Conservation (phyloP, 2,329 filamentous ascomycete genomes). For the Talaromyces sp. region DNA sequence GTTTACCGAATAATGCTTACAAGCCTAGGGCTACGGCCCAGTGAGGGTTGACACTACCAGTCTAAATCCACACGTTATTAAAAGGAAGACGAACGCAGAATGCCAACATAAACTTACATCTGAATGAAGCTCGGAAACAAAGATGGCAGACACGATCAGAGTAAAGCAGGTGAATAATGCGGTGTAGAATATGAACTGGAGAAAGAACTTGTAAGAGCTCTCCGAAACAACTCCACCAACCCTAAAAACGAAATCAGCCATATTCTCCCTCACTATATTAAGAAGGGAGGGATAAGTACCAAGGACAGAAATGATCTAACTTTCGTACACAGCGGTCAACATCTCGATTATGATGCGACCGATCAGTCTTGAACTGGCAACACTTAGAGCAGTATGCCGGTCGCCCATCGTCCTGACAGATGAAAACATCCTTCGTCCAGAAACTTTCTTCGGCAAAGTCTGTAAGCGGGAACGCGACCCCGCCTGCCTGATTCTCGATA, state of each 20-base stretch:
- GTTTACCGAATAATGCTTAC: constrained; percentile 28
- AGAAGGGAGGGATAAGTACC: constrained; percentile 36
- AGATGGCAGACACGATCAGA: constrained; percentile 61
- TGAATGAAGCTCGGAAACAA: constrained; percentile 51
- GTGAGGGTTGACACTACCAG: constrained; percentile 49
- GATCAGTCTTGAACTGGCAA: constrained; percentile 80
- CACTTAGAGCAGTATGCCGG: constrained; percentile 84
- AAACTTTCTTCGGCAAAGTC: constrained; percentile 68
- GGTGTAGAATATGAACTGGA: constrained; percentile 78
- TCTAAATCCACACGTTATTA: constrained; percentile 19
- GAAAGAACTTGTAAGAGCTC: constrained; percentile 83
- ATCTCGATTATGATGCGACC: constrained; percentile 81
- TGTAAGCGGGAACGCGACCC: constrained; percentile 43
- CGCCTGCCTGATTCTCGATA: constrained; percentile 20
- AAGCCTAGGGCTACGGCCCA: constrained; percentile 65
- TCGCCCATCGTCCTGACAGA: constrained; percentile 77
- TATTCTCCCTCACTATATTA: background rate
- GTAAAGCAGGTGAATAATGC: constrained; percentile 62
- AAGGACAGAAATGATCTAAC: constrained; percentile 96
- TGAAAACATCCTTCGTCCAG: constrained; percentile 77
- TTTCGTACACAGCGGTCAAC: constrained; percentile 75
- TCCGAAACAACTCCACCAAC: constrained; percentile 91
- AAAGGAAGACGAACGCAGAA: background rate
- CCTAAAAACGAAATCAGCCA: constrained; percentile 39
- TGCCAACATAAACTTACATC: constrained; percentile 3